A percentile compares a stretch with the other conserved stretches of the same genome.
Conservation (phyloP, 306 rosid genomes). For the Hippophae gyantsensis region DNA sequence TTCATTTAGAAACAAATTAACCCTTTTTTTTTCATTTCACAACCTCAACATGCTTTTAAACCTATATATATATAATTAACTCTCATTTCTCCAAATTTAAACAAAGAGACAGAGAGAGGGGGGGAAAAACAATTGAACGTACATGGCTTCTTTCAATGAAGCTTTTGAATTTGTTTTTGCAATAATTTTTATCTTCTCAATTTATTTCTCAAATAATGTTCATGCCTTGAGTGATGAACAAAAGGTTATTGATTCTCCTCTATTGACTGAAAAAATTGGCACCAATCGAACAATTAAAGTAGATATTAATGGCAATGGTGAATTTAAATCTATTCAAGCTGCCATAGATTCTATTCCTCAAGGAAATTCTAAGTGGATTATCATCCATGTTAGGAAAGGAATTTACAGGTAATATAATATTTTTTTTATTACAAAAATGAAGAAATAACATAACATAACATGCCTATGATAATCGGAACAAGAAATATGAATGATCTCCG, state of each 20-base stretch:
- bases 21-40: conserved; percentile 4
- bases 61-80: neutral
- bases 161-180: conserved; percentile 15
- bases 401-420: conserved; percentile 35
- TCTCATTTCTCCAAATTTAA: no score
- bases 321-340: conserved; percentile 57
- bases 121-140: neutral
- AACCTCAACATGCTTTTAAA: conserved; percentile 3
- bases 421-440: no score
- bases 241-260: conserved; percentile 39
- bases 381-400: conserved; percentile 79
- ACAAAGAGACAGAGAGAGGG: neutral
- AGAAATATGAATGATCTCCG: no score
- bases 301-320: conserved; percentile 59
- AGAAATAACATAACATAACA: no score
- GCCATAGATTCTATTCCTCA: conserved; percentile 65
- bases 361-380: conserved; percentile 56
- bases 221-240: conserved; percentile 14
- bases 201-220: conserved; percentile 23
- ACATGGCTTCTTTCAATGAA: conserved; percentile 14
- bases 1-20: conserved; percentile 9
- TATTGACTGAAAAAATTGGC: conserved; percentile 44
- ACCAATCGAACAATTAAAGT: conserved; percentile 65
- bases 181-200: conserved; percentile 18
- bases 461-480: no score